These are phyloP conservation scores for Alternaria triticina DNA, from an alignment of 2,329 filamentous ascomycete genomes.

Conservation along the genomic window DNA sequence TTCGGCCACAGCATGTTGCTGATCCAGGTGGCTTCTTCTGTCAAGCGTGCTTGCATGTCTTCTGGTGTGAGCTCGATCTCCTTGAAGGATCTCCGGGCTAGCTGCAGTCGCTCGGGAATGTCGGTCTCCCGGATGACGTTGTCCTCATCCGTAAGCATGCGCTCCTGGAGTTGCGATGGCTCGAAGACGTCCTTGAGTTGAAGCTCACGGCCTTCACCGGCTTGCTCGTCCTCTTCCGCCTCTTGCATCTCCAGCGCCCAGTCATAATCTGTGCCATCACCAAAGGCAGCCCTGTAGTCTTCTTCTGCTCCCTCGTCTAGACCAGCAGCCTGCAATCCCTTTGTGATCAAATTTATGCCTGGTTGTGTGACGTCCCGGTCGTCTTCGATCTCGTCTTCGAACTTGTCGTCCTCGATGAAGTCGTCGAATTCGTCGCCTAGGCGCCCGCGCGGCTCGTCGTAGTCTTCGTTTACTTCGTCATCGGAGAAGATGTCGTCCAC, in stretches of 20 bases:
- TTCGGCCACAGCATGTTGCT: slow-evolving; percentile 87
- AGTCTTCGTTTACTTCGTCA: slow-evolving; percentile 75
- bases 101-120: slow-evolving; percentile 91
- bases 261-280: slow-evolving; percentile 92
- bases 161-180: slow-evolving; percentile 91
- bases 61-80: slow-evolving; percentile 80
- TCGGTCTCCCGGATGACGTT: slow-evolving; percentile 88
- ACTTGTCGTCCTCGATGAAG: slow-evolving; percentile 96
- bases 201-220: slow-evolving; percentile 80
- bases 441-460: slow-evolving; percentile 50
- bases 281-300: slow-evolving; percentile 95
- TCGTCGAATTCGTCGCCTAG: slow-evolving; percentile 59
- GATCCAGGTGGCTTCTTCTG: slow-evolving; percentile 92
- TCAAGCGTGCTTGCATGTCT: slow-evolving; percentile 66
- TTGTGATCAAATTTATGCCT: slow-evolving; percentile 70
- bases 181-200: slow-evolving; percentile 99
- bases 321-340: slow-evolving; percentile 79
- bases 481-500: slow-evolving; percentile 95
- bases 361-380: slow-evolving; percentile 82
- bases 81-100: slow-evolving; percentile 88
- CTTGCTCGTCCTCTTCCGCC: slow-evolving; percentile 77
- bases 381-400: slow-evolving; percentile 82
- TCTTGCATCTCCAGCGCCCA: slow-evolving; percentile 93
- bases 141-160: slow-evolving; percentile 93
- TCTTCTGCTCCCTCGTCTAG: slow-evolving; percentile 92